Percentiles rank a stretch among this genome's conserved stretches.
These are phyloP conservation scores for Penicillium pancosmium DNA, from an alignment of 495 filamentous ascomycete species.

Conservation along the genomic window DNA sequence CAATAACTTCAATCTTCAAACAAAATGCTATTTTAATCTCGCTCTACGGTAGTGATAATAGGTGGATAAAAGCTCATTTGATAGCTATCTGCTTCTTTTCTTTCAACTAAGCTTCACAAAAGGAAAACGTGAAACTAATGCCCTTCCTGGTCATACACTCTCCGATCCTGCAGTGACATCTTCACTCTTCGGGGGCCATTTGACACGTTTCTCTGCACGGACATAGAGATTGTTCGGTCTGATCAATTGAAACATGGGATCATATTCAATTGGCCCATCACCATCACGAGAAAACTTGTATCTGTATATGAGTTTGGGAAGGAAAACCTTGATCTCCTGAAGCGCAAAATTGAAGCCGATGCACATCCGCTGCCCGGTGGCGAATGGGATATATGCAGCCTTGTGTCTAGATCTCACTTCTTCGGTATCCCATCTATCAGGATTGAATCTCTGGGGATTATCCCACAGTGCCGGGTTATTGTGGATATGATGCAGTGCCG, in stretches of 20 bases:
- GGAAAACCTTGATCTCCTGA: constrained; percentile 52
- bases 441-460: constrained; percentile 52
- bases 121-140: too few species aligned
- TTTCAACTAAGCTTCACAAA: too few species aligned
- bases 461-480: constrained; percentile 54
- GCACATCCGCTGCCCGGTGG: constrained; percentile 49
- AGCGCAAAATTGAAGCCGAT: constrained; percentile 63
- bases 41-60: too few species aligned
- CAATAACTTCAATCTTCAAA: too few species aligned
- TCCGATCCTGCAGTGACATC: too few species aligned
- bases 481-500: constrained; percentile 51
- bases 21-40: too few species aligned
- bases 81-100: too few species aligned
- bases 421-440: constrained; percentile 56
- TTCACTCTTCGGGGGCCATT: constrained; percentile 21
- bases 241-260: constrained; percentile 57
- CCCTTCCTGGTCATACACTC: too few species aligned
- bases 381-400: constrained; percentile 54
- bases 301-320: constrained; percentile 53
- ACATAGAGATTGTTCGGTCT: constrained; percentile 57
- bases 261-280: constrained; percentile 50
- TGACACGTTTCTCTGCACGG: constrained; percentile 32
- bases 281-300: constrained; percentile 51
- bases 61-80: too few species aligned
- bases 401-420: constrained; percentile 45